Conservation (phyloP, 2,329 filamentous ascomycete species). For the Exophiala sp. region DNA sequence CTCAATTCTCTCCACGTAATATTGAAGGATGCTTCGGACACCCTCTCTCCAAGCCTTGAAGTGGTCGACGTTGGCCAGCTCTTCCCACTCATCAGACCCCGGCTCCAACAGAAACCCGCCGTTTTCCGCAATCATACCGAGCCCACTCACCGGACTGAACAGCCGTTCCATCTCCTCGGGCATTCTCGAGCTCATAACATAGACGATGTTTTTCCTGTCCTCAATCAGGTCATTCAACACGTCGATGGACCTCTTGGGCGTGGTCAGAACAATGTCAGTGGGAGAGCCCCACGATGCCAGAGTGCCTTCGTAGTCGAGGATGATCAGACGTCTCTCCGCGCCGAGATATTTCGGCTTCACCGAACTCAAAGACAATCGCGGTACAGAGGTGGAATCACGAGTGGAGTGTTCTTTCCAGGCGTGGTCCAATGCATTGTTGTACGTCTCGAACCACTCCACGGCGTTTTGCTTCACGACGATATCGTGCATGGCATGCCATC, state of each 20-base stretch:
- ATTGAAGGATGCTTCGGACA: slow-evolving; percentile 74
- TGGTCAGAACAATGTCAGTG: slow-evolving; percentile 76
- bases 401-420: slow-evolving; percentile 79
- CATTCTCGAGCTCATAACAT: slow-evolving; percentile 85
- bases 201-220: slow-evolving; percentile 77
- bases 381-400: slow-evolving; percentile 78
- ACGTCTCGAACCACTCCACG: slow-evolving; percentile 74
- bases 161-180: slow-evolving; percentile 82
- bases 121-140: slow-evolving; percentile 91
- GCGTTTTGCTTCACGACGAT: slow-evolving; percentile 77
- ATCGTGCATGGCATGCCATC: slow-evolving; percentile 68
- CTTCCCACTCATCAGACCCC: slow-evolving; percentile 61
- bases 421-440: slow-evolving; percentile 62
- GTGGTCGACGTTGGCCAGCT: slow-evolving; percentile 66
- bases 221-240: slow-evolving; percentile 73
- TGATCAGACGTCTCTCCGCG: slow-evolving; percentile 67
- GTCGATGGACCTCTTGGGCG: slow-evolving; percentile 77
- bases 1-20: slow-evolving; percentile 84
- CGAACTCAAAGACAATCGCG: slow-evolving; percentile 65
- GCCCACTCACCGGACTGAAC: slow-evolving; percentile 73
- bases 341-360: slow-evolving; percentile 61
- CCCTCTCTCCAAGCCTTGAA: slow-evolving; percentile 75
- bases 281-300: slow-evolving; percentile 81
- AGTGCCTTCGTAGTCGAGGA: slow-evolving; percentile 91
- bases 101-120: slow-evolving; percentile 80